Base-by-base conservation (phyloP, 257 asterid genomes). In the Jacaranda mimosifolia region DNA sequence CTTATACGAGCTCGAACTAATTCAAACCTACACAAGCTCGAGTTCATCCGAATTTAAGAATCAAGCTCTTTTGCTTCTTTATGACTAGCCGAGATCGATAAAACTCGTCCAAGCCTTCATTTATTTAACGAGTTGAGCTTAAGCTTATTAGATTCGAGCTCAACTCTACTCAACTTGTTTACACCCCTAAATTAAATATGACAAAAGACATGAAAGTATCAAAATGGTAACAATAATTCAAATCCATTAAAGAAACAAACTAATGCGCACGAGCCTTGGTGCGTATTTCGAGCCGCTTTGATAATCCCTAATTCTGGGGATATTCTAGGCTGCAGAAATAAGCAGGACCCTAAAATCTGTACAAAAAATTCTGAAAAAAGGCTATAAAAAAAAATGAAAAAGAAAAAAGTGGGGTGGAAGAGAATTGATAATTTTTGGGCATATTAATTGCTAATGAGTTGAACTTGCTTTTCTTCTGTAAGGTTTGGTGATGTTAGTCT, bases 401-500 rank as follows among this genome's bases (percentile, higher is more conserved):
- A 46, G 18, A n/a, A 60, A 63, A 17, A 48, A 12, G 18, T 5
- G 5, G 40, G 5, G 18, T 5, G 5, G 40, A 19, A 39, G 15
- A 19, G 10, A 11, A 36, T 3, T 11, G 52, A 14, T 26, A 14
- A 35, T 39, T 42, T 62, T 4, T 11, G 5, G 3, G 32, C 32
- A 26, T 26, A 26, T 26, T 42, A 42, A 42, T 42, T 55, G 51
- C 39, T 68, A 39, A 62, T 49, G 26, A 39, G 18, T 53, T 45
- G 45, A 76, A 19, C 6, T 52, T 38, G 63, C 4, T 11, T 83
- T 56, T 63, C 40, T 10, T 66, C 58, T 58, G 35, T 10, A 12
- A 43, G 65, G 43, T 5, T 7, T 26, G 86, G 48, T 14, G 86
- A 84, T 56, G 14, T 68, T 6, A 91, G 83, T 75, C 97, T 90